A percentile compares a stretch with the other conserved stretches of the same genome.
Conservation (phyloP, 805 yeast genomes). For the Ogataea dorogensis region DNA sequence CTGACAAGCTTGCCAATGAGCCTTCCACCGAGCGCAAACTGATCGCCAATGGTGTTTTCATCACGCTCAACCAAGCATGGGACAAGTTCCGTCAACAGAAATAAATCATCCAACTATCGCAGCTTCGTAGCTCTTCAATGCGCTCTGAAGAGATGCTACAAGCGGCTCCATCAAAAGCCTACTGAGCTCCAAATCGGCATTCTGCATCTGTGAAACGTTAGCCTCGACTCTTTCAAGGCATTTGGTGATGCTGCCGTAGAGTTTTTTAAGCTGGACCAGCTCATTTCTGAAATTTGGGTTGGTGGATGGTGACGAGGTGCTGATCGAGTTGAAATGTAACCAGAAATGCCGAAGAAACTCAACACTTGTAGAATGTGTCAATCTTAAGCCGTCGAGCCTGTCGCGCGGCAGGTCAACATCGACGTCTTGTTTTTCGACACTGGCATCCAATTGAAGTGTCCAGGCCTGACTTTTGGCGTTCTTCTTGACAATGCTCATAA, state of each 20-base stretch:
- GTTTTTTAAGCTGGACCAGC: conserved; percentile 38
- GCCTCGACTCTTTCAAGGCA: conserved; percentile 45
- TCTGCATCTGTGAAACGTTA: conserved; percentile 18
- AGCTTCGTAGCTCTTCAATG: conserved; percentile 44
- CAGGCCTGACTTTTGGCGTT: conserved; percentile 51
- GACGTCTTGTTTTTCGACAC: conserved; percentile 26
- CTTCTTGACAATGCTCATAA: conserved; percentile 46
- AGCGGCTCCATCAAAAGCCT: conserved; percentile 41
- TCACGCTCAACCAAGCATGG: conserved; percentile 86
- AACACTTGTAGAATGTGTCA: conserved; percentile 69
- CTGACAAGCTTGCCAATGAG: conserved; percentile 70
- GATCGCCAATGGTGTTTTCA: conserved; percentile 86
- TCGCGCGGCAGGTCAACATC: conserved; percentile 31
- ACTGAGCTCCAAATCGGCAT: conserved; percentile 19
- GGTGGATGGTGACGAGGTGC: conserved; percentile 29
- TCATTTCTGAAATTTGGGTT: conserved; percentile 33
- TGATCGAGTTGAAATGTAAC: conserved; percentile 49
- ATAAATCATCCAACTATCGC: conserved; percentile 32
- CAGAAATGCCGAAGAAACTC: conserved; percentile 79
- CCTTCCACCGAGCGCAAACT: conserved; percentile 69
- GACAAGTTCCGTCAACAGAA: conserved; percentile 58
- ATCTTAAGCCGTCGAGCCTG: conserved; percentile 46
- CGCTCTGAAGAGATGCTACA: conserved; percentile 43
- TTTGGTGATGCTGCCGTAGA: conserved; percentile 49
- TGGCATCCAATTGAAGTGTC: conserved; percentile 31